Conservation (phyloP, 352 stramenopile species). For the Phytophthora pluvialis region DNA sequence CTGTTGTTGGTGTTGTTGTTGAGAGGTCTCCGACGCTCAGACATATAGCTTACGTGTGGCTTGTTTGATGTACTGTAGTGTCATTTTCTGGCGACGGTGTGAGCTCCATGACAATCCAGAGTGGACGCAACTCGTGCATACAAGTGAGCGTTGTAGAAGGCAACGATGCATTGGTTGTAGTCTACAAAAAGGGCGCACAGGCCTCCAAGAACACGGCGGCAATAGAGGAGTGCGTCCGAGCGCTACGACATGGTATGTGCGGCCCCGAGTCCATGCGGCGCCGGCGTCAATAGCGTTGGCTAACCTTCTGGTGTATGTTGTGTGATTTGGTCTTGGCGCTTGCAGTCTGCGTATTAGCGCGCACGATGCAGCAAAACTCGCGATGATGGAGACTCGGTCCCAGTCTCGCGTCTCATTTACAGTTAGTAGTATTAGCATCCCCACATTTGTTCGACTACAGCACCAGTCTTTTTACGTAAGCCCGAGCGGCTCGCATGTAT, state of each 20-base stretch:
- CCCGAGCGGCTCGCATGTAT: conserved; percentile 23
- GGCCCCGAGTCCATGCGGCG: not conserved
- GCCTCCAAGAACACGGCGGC: conserved; percentile 68
- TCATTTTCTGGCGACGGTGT: conserved; percentile 81
- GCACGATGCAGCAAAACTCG: conserved; percentile 70
- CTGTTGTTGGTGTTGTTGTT: not conserved
- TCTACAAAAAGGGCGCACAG: conserved; percentile 86
- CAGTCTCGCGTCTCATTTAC: conserved; percentile 18
- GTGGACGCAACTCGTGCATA: conserved; percentile 83
- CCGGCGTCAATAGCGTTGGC: not conserved
- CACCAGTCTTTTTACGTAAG: conserved; percentile 15
- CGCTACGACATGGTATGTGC: conserved; percentile 75
- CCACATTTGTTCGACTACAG: conserved; percentile 9
- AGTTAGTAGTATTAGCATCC: conserved; percentile 27
- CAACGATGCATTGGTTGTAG: conserved; percentile 78
- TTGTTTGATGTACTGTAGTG: conserved; percentile 50
- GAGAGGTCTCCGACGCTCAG: too few species aligned
- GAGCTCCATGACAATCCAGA: conserved; percentile 90
- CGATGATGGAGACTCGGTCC: conserved; percentile 39
- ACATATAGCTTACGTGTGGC: not conserved
- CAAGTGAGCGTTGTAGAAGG: conserved; percentile 87
- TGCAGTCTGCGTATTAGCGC: conserved; percentile 69
- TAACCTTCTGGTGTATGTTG: not conserved
- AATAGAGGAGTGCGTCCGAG: conserved; percentile 84
- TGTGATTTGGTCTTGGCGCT: not conserved